Evolutionary conservation across 1,139 yeast species (phyloP).

Genomic region (Scheffersomyces stambukii): DNA sequence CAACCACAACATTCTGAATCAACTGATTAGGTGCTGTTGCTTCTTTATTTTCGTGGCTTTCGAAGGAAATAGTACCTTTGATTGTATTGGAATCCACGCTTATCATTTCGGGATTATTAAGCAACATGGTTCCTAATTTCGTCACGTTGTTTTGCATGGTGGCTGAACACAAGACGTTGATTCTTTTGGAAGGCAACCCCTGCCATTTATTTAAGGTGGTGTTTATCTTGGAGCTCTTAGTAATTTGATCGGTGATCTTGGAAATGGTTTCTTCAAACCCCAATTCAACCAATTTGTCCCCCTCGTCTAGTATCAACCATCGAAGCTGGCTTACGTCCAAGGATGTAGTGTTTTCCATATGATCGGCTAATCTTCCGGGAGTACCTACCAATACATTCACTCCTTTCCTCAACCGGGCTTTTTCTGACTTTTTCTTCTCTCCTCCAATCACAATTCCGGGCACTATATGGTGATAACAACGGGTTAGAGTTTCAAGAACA

Average conservation of each 20-base stretch:
- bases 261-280: constrained; percentile 94
- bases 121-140: constrained; percentile 72
- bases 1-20: constrained; percentile 69
- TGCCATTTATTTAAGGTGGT: constrained; percentile 41
- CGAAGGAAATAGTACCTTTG: constrained; percentile 37
- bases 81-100: constrained; percentile 22
- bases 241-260: constrained; percentile 61
- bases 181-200: constrained; percentile 62
- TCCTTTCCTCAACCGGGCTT: constrained; percentile 86
- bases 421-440: constrained; percentile 88
- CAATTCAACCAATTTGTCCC: constrained; percentile 88
- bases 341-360: constrained; percentile 76
- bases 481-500: constrained; percentile 65
- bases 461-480: constrained; percentile 77
- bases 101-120: constrained; percentile 69
- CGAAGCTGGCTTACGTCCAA: constrained; percentile 70
- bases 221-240: constrained; percentile 37
- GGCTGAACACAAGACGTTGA: constrained; percentile 89
- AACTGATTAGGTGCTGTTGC: constrained; percentile 85
- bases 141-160: constrained; percentile 81
- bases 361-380: constrained; percentile 90
- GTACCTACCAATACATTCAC: constrained; percentile 87
- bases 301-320: constrained; percentile 89
- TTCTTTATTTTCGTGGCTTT: constrained; percentile 33
- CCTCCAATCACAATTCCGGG: constrained; percentile 96